Conservation (phyloP, 1,284 basidiomycete genomes). For the Singerocomus rubriflavus region DNA sequence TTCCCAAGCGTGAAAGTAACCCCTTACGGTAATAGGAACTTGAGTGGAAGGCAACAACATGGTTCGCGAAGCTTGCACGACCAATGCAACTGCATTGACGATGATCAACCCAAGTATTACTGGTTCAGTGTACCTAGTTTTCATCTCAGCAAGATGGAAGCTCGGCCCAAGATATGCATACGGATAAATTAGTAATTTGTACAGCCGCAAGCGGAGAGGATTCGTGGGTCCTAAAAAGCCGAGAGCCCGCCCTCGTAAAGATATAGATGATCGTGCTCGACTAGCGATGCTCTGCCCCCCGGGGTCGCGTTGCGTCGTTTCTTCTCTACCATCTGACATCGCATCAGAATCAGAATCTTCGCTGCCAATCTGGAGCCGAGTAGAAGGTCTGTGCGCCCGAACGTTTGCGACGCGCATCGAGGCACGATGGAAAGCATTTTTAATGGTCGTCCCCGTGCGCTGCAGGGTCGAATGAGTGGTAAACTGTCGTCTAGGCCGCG, state of each 20-base stretch:
- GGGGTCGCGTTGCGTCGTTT: constrained; percentile 31
- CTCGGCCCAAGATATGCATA: constrained; percentile 34
- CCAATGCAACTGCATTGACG: constrained; percentile 79
- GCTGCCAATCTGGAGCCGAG: constrained; percentile 51
- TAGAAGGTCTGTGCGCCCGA: constrained; percentile 59
- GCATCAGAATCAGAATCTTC: constrained; percentile 32
- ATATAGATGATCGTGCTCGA: constrained; percentile 37
- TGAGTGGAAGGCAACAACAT: constrained; percentile 46
- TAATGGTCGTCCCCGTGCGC: constrained; percentile 55
- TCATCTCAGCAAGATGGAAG: constrained; percentile 1
- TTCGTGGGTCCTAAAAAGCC: constrained; percentile 74
- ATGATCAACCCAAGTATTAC: constrained; percentile 82
- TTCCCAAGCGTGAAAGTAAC: constrained; percentile 88
- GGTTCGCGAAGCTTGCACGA: constrained; percentile 71
- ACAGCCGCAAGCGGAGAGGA: constrained; percentile 59
- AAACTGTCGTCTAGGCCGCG: constrained; percentile 42
- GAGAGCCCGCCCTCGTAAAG: constrained; percentile 78
- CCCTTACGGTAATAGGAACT: constrained; percentile 47
- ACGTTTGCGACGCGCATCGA: constrained; percentile 85
- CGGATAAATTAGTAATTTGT: constrained; percentile 67
- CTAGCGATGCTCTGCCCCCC: constrained; percentile 27
- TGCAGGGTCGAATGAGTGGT: constrained; percentile 53
- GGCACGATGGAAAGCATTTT: constrained; percentile 61
- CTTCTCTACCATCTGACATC: constrained; percentile 18
- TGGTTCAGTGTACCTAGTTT: constrained; percentile 81